A percentile compares a stretch with the other conserved stretches of the same genome.
Conservation (phyloP, 768 basidiomycete genomes). For the Xerocomellus chrysenteron region DNA sequence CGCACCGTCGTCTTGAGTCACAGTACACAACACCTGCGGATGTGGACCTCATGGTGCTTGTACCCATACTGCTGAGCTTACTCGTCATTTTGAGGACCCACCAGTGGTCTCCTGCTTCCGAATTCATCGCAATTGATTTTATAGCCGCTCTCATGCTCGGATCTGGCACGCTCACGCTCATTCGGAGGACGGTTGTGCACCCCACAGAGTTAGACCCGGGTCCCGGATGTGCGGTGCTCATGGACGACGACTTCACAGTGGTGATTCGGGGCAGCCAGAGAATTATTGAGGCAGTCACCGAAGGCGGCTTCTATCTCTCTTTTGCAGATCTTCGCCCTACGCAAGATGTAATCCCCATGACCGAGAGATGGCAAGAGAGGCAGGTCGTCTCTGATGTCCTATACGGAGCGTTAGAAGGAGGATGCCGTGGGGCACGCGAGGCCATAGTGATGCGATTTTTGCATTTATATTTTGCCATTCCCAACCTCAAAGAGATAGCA, state of each 20-base stretch:
- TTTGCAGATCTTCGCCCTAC: neutral
- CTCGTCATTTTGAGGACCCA: slow-evolving; percentile 8
- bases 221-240: slow-evolving; percentile 17
- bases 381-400: slow-evolving; percentile 4
- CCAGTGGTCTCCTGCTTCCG: slow-evolving; percentile 5
- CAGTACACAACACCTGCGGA: slow-evolving; percentile 13
- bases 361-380: slow-evolving; percentile 6
- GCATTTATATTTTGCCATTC: slow-evolving; percentile 4
- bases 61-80: slow-evolving; percentile 12
- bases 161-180: slow-evolving; percentile 17
- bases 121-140: slow-evolving; percentile 6
- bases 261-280: slow-evolving; percentile 17
- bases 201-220: slow-evolving; percentile 4
- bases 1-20: neutral
- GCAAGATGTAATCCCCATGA: neutral
- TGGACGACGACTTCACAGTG: slow-evolving; percentile 16
- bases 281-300: slow-evolving; percentile 17
- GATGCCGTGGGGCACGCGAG: slow-evolving; percentile 15
- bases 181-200: slow-evolving; percentile 8
- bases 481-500: slow-evolving; percentile 5
- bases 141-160: slow-evolving; percentile 16
- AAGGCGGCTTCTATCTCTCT: slow-evolving; percentile 22
- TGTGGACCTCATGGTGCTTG: slow-evolving; percentile 11
- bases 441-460: slow-evolving; percentile 14
- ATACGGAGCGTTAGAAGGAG: slow-evolving; percentile 14